A percentile compares a stretch with the other conserved stretches of the same genome.
Conservation (phyloP, 2,329 filamentous ascomycete species). For the Apiospora phragmitis region DNA sequence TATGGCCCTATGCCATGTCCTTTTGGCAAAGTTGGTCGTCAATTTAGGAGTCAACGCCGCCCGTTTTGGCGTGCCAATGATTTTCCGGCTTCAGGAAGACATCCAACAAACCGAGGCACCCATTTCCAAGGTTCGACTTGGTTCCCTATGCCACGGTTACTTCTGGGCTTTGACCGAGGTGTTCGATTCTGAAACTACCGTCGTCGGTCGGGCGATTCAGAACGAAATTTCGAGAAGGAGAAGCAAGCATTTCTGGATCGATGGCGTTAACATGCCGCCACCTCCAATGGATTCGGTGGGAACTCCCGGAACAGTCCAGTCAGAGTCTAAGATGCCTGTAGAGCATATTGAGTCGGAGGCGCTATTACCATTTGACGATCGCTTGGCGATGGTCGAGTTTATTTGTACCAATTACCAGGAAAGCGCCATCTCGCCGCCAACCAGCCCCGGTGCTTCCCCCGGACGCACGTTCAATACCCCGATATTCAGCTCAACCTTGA, state of each 20-base stretch:
- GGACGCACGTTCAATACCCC: slow-evolving; percentile 64
- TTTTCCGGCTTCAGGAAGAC: slow-evolving; percentile 84
- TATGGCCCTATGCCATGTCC: slow-evolving; percentile 72
- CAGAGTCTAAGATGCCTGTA: slow-evolving; percentile 47
- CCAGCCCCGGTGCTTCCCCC: slow-evolving; percentile 71
- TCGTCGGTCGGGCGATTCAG: slow-evolving; percentile 69
- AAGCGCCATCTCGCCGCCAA: slow-evolving; percentile 61
- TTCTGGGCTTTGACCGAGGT: slow-evolving; percentile 77
- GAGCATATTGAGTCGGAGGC: slow-evolving; percentile 62
- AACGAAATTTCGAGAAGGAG: slow-evolving; percentile 76
- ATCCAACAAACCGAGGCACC: slow-evolving; percentile 67
- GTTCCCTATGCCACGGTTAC: slow-evolving; percentile 85
- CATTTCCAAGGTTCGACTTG: slow-evolving; percentile 73
- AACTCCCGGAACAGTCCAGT: slow-evolving; percentile 46
- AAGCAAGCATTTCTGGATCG: slow-evolving; percentile 76
- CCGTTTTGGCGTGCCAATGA: slow-evolving; percentile 81
- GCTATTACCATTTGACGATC: slow-evolving; percentile 74
- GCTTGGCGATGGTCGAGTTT: slow-evolving; percentile 69
- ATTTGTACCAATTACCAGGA: slow-evolving; percentile 72
- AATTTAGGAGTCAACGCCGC: slow-evolving; percentile 81
- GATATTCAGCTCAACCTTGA: slow-evolving; percentile 53
- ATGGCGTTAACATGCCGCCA: slow-evolving; percentile 71
- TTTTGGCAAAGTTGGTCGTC: slow-evolving; percentile 72
- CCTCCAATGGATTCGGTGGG: slow-evolving; percentile 62
- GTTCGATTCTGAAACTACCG: slow-evolving; percentile 73